Conservation (phyloP, 257 asterid species). For the Leonotis leonurus region DNA sequence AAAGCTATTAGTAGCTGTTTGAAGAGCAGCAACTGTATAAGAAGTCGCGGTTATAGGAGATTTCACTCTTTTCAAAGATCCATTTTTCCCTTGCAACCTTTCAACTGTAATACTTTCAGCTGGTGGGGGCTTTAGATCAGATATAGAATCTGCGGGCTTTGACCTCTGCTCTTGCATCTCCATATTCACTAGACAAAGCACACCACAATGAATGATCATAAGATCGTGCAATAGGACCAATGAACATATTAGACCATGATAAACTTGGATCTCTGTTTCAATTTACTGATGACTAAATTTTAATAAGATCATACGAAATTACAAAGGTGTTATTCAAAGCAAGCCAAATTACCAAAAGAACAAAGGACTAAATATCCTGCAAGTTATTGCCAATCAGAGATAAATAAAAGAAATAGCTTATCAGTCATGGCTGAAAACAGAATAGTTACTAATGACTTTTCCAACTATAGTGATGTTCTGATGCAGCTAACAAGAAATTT, state of each 20-base stretch:
- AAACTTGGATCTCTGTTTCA: slow-evolving; percentile 6
- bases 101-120: slow-evolving; percentile 53
- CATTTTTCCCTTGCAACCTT: slow-evolving; percentile 62
- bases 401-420: background rate
- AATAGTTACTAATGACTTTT: background rate
- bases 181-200: slow-evolving; percentile 39
- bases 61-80: slow-evolving; percentile 62
- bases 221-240: background rate
- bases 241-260: slow-evolving; percentile 8
- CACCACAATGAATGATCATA: slow-evolving; percentile 8
- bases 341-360: background rate
- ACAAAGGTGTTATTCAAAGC: background rate
- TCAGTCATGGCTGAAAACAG: slow-evolving; percentile 1
- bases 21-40: slow-evolving; percentile 81
- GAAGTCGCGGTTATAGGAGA: slow-evolving; percentile 75
- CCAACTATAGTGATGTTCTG: background rate
- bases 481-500: slow-evolving; percentile 3
- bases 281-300: slow-evolving; percentile 2
- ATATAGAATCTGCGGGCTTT: slow-evolving; percentile 36
- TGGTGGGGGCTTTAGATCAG: slow-evolving; percentile 69
- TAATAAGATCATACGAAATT: background rate
- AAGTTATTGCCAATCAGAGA: background rate
- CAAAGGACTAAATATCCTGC: background rate
- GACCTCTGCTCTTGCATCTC: slow-evolving; percentile 68
- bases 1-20: slow-evolving; percentile 90